Conservation (phyloP, 192 early-diverging fungal species). For the Dissophora ornata region DNA sequence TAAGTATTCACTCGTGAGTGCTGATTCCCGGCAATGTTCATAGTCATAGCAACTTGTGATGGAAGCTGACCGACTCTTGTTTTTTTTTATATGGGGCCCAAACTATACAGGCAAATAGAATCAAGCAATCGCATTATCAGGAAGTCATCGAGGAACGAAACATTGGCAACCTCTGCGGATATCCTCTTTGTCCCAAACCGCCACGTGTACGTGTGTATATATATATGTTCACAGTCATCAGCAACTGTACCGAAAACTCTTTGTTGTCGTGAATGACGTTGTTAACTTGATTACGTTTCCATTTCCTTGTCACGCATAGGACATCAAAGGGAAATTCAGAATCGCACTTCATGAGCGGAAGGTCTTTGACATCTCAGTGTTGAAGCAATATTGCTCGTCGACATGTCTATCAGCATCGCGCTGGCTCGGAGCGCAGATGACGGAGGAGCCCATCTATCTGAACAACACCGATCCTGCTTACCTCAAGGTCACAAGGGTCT, state of each 20-base stretch:
- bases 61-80: not conserved
- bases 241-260: too few relatives aligned
- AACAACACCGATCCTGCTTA: constrained; percentile 49
- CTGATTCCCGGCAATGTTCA: too few relatives aligned
- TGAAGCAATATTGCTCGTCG: constrained; percentile 76
- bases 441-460: constrained; percentile 81
- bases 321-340: constrained; percentile 66
- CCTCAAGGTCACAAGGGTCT: constrained; percentile 24
- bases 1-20: too few relatives aligned
- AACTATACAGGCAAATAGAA: constrained; percentile 62
- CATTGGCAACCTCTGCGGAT: constrained; percentile 78
- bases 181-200: constrained; percentile 77
- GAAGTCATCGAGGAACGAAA: constrained; percentile 81
- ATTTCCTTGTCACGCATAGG: constrained; percentile 27
- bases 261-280: not conserved
- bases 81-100: not conserved
- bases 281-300: not conserved
- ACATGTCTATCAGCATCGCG: constrained; percentile 78
- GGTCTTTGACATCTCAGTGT: constrained; percentile 80
- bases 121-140: constrained; percentile 74
- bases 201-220: constrained; percentile 59
- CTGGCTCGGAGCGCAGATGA: constrained; percentile 76
- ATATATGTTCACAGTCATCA: too few relatives aligned
- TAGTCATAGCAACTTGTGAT: not conserved
- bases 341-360: constrained; percentile 80